Conservation (phyloP, 2,329 filamentous ascomycete species). For the Nigrospora sphaerica region DNA sequence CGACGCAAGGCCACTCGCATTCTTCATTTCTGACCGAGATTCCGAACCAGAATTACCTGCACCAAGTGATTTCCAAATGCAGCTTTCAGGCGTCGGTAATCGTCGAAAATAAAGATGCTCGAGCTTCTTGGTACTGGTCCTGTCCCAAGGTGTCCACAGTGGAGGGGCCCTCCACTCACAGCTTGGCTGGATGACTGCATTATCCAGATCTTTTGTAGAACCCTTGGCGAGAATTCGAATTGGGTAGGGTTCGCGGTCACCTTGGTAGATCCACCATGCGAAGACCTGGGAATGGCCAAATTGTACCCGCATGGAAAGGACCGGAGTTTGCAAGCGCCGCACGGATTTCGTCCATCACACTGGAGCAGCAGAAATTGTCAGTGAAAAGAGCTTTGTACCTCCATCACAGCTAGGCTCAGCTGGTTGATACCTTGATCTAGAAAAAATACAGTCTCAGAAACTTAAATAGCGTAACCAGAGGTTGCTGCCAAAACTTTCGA, state of each 20-base stretch:
- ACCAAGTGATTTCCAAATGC: conserved; percentile 8
- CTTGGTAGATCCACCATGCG: conserved; percentile 22
- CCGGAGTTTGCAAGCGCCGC: conserved; percentile 51
- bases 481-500: neutral
- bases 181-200: neutral
- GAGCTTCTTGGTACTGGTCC: too few species aligned
- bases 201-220: neutral
- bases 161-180: neutral
- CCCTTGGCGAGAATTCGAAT: conserved; percentile 16
- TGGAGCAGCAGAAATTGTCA: conserved; percentile 16
- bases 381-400: too few species aligned
- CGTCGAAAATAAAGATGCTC: too few species aligned
- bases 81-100: neutral
- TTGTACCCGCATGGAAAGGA: conserved; percentile 36
- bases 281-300: conserved; percentile 19
- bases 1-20: conserved; percentile 33
- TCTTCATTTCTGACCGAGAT: conserved; percentile 27
- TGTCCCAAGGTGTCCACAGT: too few species aligned
- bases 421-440: too few species aligned
- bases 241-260: conserved; percentile 28
- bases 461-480: too few species aligned
- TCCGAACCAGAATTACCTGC: conserved; percentile 20
- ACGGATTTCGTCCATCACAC: conserved; percentile 54
- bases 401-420: neutral
- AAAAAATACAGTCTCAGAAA: too few species aligned